Conservation (phyloP, 148 eudicot species). For the Cornus florida region DNA sequence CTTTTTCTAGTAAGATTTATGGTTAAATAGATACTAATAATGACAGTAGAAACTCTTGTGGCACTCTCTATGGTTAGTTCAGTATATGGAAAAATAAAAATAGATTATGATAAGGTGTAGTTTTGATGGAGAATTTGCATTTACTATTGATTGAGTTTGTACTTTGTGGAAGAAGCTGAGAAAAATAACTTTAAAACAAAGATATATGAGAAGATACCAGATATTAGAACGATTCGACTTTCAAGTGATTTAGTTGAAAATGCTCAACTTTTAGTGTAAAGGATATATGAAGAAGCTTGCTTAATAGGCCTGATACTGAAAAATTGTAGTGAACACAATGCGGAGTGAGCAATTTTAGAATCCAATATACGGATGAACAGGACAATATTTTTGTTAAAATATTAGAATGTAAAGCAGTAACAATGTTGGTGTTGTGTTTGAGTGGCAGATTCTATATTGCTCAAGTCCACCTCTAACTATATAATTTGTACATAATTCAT, state of each 20-base stretch:
- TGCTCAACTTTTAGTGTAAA: neutral
- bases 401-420: neutral
- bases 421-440: neutral
- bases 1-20: neutral
- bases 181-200: neutral
- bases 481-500: too few species aligned
- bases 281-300: neutral
- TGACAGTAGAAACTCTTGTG: neutral
- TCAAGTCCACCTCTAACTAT: neutral
- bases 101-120: neutral
- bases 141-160: neutral
- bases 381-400: too few species aligned
- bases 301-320: neutral
- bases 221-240: neutral
- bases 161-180: neutral
- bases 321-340: neutral
- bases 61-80: neutral
- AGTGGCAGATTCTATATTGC: neutral
- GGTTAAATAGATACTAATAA: neutral
- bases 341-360: neutral
- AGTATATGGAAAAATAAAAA: neutral
- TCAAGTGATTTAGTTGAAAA: neutral
- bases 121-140: neutral
- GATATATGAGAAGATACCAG: neutral
- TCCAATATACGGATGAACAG: neutral